Conservation (phyloP, 306 rosid species). For the Malus fusca region DNA sequence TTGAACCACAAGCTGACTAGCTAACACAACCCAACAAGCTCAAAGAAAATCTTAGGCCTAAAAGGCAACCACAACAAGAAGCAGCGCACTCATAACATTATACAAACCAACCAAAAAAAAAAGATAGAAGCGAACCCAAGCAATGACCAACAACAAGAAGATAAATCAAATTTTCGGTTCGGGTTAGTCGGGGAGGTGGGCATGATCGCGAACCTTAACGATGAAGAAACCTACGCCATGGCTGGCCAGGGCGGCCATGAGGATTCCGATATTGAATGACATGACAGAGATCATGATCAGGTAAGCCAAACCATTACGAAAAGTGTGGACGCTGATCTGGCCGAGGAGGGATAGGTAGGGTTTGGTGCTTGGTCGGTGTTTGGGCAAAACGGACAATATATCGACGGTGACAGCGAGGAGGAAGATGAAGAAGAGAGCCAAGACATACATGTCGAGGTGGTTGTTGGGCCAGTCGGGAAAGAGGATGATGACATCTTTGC, state of each 20-base stretch:
- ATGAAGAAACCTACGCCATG: conserved; percentile 33
- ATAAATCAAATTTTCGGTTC: conserved; percentile 7
- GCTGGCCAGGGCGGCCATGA: conserved; percentile 53
- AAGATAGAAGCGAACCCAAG: neutral
- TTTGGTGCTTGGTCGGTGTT: conserved; percentile 22
- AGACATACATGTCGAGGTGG: conserved; percentile 46
- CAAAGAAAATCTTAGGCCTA: neutral
- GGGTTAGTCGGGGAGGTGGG: neutral
- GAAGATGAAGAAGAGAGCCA: conserved; percentile 56
- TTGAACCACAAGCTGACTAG: neutral
- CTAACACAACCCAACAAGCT: neutral
- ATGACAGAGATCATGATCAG: conserved; percentile 62
- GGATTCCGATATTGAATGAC: conserved; percentile 68
- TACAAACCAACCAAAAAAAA: neutral
- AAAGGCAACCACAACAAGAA: neutral
- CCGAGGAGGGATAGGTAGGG: conserved; percentile 17
- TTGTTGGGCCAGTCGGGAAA: conserved; percentile 63
- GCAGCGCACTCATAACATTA: neutral
- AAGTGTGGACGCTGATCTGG: conserved; percentile 38
- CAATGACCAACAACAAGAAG: neutral
- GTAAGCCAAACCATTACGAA: conserved; percentile 43
- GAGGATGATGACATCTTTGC: conserved; percentile 39
- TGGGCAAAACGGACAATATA: conserved; percentile 36
- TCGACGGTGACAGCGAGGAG: conserved; percentile 47
- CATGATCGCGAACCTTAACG: conserved; percentile 18